phyloP scores from a whole-genome alignment of 805 yeast genomes.

The Komagataella pastoris region DNA sequence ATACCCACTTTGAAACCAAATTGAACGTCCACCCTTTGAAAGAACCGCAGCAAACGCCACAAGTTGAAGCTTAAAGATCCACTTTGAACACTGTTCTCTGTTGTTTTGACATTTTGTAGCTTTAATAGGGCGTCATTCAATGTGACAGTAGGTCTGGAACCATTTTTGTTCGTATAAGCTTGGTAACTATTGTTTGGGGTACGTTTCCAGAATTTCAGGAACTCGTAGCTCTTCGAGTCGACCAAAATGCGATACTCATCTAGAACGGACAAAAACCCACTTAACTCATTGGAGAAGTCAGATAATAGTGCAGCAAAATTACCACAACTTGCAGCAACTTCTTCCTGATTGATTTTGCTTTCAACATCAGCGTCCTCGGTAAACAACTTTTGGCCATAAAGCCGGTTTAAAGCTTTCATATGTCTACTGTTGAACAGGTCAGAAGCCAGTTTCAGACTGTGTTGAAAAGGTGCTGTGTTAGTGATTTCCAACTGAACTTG shows the following conservation, averaged over 20 bases:
- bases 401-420: constrained; percentile 35
- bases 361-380: constrained; percentile 20
- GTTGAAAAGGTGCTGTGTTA: constrained; percentile 21
- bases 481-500: constrained; percentile 1
- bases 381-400: constrained; percentile 46
- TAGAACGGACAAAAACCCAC: constrained; percentile 29
- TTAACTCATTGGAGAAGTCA: constrained; percentile 47
- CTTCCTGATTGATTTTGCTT: constrained; percentile 53
- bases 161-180: neutral
- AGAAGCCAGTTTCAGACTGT: constrained; percentile 35
- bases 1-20: constrained; percentile 71
- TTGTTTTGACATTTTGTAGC: constrained; percentile 2
- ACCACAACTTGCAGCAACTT: constrained; percentile 75
- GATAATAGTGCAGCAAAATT: constrained; percentile 57
- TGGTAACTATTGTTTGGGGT: constrained; percentile 1
- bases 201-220: constrained; percentile 39
- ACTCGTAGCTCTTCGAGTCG: constrained; percentile 27
- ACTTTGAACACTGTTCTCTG: constrained; percentile 6
- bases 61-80: constrained; percentile 16
- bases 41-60: constrained; percentile 37
- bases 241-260: constrained; percentile 18
- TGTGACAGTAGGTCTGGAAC: neutral
- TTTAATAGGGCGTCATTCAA: constrained; percentile 2
- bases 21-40: constrained; percentile 55
- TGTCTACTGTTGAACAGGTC: constrained; percentile 46